Conservation (phyloP, 352 stramenopile species). For the Globisporangium alternatum region DNA sequence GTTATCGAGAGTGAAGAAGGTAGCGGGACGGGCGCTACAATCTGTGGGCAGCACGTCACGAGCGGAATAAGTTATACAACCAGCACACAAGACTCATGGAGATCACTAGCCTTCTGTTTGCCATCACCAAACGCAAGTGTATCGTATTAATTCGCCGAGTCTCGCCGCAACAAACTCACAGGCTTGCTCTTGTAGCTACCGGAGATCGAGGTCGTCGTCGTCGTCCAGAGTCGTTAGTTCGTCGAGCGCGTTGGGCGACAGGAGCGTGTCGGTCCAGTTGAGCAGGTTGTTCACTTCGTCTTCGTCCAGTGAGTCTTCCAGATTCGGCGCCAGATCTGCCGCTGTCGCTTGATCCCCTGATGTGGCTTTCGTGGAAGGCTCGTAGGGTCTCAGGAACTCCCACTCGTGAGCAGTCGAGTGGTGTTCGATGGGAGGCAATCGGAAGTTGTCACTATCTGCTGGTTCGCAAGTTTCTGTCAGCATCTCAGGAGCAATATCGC, state of each 20-base stretch:
- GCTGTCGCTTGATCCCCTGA: slow-evolving; percentile 9
- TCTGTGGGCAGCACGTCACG: too few species aligned
- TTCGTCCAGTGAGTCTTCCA: slow-evolving; percentile 75
- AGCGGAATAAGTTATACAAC: too few species aligned
- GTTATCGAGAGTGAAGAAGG: too few species aligned
- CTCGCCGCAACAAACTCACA: not conserved
- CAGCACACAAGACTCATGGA: too few species aligned
- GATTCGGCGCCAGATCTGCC: slow-evolving; percentile 13
- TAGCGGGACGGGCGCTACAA: too few species aligned
- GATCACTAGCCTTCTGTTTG: too few species aligned
- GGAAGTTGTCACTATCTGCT: not conserved
- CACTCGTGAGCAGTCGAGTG: slow-evolving; percentile 7
- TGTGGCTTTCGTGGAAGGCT: slow-evolving; percentile 6
- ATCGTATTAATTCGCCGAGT: not conserved
- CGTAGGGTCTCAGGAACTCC: slow-evolving; percentile 20
- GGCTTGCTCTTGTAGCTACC: not conserved
- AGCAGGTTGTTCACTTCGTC: slow-evolving; percentile 76
- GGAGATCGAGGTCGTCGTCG: slow-evolving; percentile 4
- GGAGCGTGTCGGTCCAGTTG: slow-evolving; percentile 73
- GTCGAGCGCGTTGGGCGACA: slow-evolving; percentile 44
- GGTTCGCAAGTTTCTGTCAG: not conserved
- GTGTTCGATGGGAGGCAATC: slow-evolving; percentile 7
- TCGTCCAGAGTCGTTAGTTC: slow-evolving; percentile 38
- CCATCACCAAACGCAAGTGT: too few species aligned
- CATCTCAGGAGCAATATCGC: not conserved